Evolutionary conservation across 73 alveolate genomes (phyloP).

Genomic region (Loxodes magnus): DNA sequence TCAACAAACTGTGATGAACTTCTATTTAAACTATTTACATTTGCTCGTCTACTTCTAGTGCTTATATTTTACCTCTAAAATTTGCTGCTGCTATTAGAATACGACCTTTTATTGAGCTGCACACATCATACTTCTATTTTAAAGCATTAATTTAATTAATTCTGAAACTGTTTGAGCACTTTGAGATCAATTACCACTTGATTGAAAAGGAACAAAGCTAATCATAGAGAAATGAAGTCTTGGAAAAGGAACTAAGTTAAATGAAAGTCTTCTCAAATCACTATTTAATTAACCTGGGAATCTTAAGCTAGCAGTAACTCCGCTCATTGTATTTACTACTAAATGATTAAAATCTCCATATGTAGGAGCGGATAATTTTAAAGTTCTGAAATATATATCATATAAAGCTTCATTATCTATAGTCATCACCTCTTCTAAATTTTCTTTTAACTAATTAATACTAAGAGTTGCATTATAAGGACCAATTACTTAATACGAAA

Average conservation of each 20-base stretch:
- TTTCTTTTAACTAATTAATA: conserved; percentile 88
- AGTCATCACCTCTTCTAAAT: conserved; percentile 94
- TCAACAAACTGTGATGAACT: too few relatives aligned
- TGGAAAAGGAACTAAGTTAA: conserved; percentile 98
- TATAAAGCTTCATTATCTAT: conserved; percentile 97
- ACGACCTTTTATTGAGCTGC: too few relatives aligned
- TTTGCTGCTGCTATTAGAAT: too few relatives aligned
- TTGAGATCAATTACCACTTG: conserved; percentile 94
- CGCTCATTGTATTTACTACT: conserved; percentile 93
- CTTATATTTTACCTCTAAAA: too few relatives aligned
- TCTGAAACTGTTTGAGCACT: conserved; percentile 97
- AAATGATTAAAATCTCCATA: conserved; percentile 95
- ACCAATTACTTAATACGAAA: conserved; percentile 79
- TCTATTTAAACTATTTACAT: too few relatives aligned
- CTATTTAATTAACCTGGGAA: conserved; percentile 97
- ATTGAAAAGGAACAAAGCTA: conserved; percentile 98
- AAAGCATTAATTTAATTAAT: conserved; percentile 95
- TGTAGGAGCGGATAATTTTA: conserved; percentile 94
- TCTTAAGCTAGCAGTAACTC: conserved; percentile 94
- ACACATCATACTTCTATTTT: conserved; percentile 98
- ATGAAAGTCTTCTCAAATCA: conserved; percentile 93
- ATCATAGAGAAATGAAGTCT: conserved; percentile 99
- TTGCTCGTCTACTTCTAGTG: too few relatives aligned
- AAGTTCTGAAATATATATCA: conserved; percentile 96
- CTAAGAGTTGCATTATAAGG: conserved; percentile 96